phyloP scores from a whole-genome alignment of 306 rosid species.

The Quillaja saponaria region DNA sequence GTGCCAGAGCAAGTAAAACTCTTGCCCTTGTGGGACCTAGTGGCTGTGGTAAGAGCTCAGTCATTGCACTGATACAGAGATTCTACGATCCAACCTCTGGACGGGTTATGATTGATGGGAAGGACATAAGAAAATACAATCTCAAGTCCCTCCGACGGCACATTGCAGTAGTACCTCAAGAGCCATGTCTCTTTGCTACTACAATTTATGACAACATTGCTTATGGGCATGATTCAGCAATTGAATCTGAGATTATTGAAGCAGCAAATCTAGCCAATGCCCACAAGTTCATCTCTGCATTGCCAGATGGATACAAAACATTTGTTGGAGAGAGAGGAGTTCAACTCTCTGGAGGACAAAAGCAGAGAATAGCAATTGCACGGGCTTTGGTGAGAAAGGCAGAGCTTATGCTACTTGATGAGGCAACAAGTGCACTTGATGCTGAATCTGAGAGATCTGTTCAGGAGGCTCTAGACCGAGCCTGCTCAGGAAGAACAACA shows the following conservation, averaged over 20 bases:
- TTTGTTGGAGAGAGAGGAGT: conserved; percentile 95
- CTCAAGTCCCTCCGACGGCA: conserved; percentile 89
- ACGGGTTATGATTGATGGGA: conserved; percentile 80
- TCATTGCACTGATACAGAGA: conserved; percentile 74
- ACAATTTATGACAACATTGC: conserved; percentile 89
- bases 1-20: conserved; percentile 92
- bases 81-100: conserved; percentile 97
- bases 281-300: conserved; percentile 77
- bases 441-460: conserved; percentile 92
- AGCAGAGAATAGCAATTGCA: conserved; percentile 89
- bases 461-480: conserved; percentile 94
- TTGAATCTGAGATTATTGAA: conserved; percentile 88
- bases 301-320: conserved; percentile 89
- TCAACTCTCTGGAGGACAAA: conserved; percentile 93
- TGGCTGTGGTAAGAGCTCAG: conserved; percentile 98
- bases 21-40: conserved; percentile 99
- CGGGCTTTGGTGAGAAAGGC: conserved; percentile 89
- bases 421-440: conserved; percentile 98
- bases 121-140: conserved; percentile 87
- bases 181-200: conserved; percentile 87
- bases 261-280: conserved; percentile 93
- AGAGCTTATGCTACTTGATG: conserved; percentile 90
- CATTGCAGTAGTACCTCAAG: conserved; percentile 92
- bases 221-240: conserved; percentile 84
- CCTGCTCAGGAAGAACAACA: conserved; percentile 84